A percentile compares a stretch with the other conserved stretches of the same genome.
phyloP scores from a whole-genome alignment of 371 early-diverging fungal genomes.

The Apophysomyces trapeziformis region DNA sequence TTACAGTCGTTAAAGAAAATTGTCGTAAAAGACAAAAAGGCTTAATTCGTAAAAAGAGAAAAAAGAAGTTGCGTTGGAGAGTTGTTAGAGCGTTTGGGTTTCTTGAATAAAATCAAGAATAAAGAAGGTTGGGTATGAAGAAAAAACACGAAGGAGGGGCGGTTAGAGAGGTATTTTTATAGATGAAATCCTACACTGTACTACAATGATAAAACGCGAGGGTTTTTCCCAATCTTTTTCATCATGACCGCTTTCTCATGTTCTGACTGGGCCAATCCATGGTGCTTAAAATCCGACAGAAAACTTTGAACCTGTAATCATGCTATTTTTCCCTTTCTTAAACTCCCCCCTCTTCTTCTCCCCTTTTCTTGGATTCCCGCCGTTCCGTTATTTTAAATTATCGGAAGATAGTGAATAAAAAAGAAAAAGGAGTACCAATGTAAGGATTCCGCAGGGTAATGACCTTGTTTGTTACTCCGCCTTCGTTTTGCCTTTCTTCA shows the following conservation, averaged over 20 bases:
- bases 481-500: not conserved
- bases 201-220: conserved; percentile 6
- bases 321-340: conserved; percentile 1
- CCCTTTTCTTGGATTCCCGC: not conserved
- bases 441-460: too few relatives aligned
- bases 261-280: not conserved
- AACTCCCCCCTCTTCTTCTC: not conserved
- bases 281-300: not conserved
- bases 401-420: not conserved
- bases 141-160: not conserved
- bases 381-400: conserved; percentile 9
- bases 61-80: conserved; percentile 2
- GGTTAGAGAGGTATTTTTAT: not conserved
- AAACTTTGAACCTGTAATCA: not conserved
- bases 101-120: conserved; percentile 7
- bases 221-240: not conserved
- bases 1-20: conserved; percentile 5
- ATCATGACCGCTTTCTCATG: not conserved
- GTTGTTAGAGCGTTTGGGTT: not conserved
- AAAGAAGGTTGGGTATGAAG: not conserved
- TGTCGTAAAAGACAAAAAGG: conserved; percentile 5
- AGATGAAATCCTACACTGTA: not conserved
- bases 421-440: not conserved
- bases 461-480: not conserved
- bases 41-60: not conserved